Percentiles rank a stretch among this genome's conserved stretches.
phyloP scores from a whole-genome alignment of 495 filamentous ascomycete genomes.

The Polyplosphaeria fusca region DNA sequence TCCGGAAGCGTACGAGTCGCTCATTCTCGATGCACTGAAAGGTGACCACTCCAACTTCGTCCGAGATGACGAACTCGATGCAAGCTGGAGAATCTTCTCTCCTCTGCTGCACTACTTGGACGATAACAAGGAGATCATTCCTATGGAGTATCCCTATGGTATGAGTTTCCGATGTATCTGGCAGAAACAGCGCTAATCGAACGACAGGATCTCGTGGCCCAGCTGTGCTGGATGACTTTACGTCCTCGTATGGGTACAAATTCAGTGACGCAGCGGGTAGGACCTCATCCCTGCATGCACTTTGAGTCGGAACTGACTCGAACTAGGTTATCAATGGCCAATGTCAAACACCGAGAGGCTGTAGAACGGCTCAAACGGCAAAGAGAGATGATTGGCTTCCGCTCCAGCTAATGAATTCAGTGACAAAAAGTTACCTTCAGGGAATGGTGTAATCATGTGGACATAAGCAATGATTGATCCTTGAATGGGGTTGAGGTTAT shows the following conservation, averaged over 20 bases:
- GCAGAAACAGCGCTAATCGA: too few relatives aligned
- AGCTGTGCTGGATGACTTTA: slow-evolving; percentile 96
- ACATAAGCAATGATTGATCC: too few relatives aligned
- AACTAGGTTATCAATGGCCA: slow-evolving; percentile 35
- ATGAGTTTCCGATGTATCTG: too few relatives aligned
- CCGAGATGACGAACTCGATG: slow-evolving; percentile 95
- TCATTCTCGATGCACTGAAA: slow-evolving; percentile 97
- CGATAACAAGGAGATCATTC: slow-evolving; percentile 97
- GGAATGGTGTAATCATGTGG: too few relatives aligned
- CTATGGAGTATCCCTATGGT: slow-evolving; percentile 99
- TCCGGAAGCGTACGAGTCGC: slow-evolving; percentile 96
- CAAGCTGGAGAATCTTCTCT: slow-evolving; percentile 98
- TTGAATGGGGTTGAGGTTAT: too few relatives aligned
- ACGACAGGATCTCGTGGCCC: slow-evolving; percentile 91
- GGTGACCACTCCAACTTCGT: slow-evolving; percentile 99
- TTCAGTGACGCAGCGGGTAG: slow-evolving; percentile 89
- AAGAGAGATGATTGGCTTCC: not conserved
- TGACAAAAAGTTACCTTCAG: too few relatives aligned
- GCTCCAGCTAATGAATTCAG: slow-evolving; percentile 1
- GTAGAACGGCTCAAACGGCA: slow-evolving; percentile 17
- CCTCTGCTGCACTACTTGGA: slow-evolving; percentile 97
- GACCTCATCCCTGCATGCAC: slow-evolving; percentile 3
- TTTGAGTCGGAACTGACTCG: not conserved
- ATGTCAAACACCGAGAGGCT: slow-evolving; percentile 27
- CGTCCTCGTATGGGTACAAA: slow-evolving; percentile 95